These are phyloP conservation scores for Phytophthora ramorum DNA, from an alignment of 352 stramenopile genomes.

Conservation along the genomic window DNA sequence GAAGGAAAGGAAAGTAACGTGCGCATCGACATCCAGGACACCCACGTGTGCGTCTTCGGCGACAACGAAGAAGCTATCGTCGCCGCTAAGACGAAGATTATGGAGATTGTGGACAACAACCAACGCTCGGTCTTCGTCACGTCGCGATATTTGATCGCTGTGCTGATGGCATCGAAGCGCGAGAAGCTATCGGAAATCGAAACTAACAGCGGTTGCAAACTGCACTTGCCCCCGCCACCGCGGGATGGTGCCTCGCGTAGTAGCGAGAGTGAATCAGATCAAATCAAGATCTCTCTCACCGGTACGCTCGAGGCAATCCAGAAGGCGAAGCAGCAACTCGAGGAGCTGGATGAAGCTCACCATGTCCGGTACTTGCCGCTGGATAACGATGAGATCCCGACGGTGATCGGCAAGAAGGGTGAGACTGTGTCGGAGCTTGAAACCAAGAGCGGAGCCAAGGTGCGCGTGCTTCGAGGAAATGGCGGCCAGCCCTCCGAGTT, in stretches of 20 bases:
- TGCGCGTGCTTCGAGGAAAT: conserved; percentile 60
- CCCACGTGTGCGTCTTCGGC: conserved; percentile 71
- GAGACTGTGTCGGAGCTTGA: conserved; percentile 79
- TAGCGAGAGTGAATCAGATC: conserved; percentile 41
- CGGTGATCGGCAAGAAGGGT: conserved; percentile 82
- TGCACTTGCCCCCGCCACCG: conserved; percentile 54
- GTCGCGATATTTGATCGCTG: conserved; percentile 61
- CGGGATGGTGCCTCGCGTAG: conserved; percentile 23
- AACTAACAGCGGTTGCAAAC: conserved; percentile 55
- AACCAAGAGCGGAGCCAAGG: conserved; percentile 62
- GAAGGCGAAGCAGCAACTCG: conserved; percentile 64
- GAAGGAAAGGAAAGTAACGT: conserved; percentile 56
- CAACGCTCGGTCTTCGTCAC: conserved; percentile 74
- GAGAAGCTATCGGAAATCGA: conserved; percentile 81
- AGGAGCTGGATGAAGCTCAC: conserved; percentile 66
- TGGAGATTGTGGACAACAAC: conserved; percentile 78
- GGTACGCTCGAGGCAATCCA: conserved; percentile 67
- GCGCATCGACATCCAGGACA: conserved; percentile 74
- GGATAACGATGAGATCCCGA: conserved; percentile 79
- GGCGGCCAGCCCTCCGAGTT: conserved; percentile 53
- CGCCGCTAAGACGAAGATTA: conserved; percentile 53
- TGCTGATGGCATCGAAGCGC: conserved; percentile 80
- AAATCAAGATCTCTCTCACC: conserved; percentile 74
- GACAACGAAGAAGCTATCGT: conserved; percentile 59
- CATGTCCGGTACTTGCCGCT: conserved; percentile 74